A percentile compares a stretch with the other conserved stretches of the same genome.
Conservation (phyloP, 2,329 filamentous ascomycete genomes). For the Apiospora malaysiana region DNA sequence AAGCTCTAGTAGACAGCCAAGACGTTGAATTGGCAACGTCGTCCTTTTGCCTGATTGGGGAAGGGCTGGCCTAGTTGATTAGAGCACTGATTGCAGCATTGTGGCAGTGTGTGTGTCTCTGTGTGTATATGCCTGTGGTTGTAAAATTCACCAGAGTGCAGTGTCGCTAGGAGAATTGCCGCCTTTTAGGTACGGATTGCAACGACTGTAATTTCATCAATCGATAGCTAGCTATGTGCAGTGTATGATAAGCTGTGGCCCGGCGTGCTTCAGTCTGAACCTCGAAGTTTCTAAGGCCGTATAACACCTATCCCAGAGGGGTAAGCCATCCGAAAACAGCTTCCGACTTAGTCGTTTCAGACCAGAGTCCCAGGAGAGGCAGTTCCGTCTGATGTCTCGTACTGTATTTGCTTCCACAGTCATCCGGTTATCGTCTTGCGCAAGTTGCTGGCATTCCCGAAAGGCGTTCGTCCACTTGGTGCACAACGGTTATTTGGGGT, state of each 20-base stretch:
- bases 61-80: too few relatives aligned
- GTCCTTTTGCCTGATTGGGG: too few relatives aligned
- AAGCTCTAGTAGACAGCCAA: too few relatives aligned
- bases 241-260: not conserved
- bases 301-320: not conserved
- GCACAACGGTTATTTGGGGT: conserved; percentile 57
- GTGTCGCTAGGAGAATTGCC: not conserved
- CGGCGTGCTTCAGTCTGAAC: not conserved
- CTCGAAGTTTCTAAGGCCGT: not conserved
- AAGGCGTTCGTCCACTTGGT: not conserved
- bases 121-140: not conserved
- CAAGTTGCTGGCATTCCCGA: not conserved
- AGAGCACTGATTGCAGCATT: too few relatives aligned
- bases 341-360: not conserved
- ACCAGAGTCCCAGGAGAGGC: not conserved
- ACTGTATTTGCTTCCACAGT: not conserved
- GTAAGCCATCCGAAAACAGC: not conserved
- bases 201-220: not conserved
- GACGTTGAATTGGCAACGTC: too few relatives aligned
- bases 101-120: not conserved
- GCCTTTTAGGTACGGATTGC: not conserved
- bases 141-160: not conserved
- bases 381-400: not conserved
- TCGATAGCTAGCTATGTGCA: not conserved
- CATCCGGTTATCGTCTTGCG: not conserved